phyloP scores from a whole-genome alignment of 2,329 filamentous ascomycete genomes.

The Fusarium sp. region DNA sequence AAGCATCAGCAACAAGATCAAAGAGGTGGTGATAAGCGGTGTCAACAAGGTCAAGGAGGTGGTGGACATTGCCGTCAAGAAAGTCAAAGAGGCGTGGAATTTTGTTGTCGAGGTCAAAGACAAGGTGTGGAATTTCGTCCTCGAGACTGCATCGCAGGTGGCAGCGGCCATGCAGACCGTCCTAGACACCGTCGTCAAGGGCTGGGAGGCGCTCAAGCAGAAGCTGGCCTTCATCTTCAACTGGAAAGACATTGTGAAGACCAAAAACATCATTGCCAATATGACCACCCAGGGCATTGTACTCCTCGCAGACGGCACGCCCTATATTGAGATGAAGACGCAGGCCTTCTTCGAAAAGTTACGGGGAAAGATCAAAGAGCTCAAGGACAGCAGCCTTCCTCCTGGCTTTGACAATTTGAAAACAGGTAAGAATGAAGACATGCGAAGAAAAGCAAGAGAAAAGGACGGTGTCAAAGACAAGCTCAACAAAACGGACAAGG shows the following conservation, averaged over 20 bases:
- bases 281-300: neutral
- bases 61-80: neutral
- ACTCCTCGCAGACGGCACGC: neutral
- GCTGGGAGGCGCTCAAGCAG: neutral
- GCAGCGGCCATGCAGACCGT: neutral
- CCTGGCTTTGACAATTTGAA: neutral
- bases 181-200: neutral
- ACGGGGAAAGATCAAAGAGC: neutral
- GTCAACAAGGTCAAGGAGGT: neutral
- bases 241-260: neutral
- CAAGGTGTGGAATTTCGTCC: neutral
- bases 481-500: neutral
- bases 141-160: neutral
- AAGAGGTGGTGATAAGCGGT: neutral
- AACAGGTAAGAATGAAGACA: neutral
- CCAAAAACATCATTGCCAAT: neutral
- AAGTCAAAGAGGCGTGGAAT: neutral
- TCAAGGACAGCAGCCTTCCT: neutral
- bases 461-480: neutral
- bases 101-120: neutral
- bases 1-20: neutral
- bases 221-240: neutral
- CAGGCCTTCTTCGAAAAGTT: neutral
- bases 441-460: neutral
- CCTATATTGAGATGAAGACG: neutral